Evolutionary conservation across 225 moss, liverwort and hornwort genomes (phyloP).

Genomic region (Rhytidiadelphus loreus): DNA sequence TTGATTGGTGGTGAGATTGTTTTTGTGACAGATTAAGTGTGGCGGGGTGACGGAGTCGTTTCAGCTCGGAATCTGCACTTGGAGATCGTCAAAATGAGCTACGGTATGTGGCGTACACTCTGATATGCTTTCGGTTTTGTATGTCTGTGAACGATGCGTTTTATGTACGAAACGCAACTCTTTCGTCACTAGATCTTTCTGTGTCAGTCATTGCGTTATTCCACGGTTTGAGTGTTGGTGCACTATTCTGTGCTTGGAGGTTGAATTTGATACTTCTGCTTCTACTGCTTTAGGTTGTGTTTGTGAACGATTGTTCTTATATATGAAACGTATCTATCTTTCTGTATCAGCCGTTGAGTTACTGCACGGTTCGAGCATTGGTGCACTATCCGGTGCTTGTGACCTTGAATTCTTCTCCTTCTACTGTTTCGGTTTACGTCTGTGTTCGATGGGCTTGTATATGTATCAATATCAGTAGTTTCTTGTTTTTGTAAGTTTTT

Average conservation of each 20-base stretch:
- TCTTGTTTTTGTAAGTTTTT: neutral
- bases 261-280: neutral
- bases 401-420: neutral
- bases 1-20: neutral
- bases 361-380: neutral
- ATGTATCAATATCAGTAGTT: neutral
- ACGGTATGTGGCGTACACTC: neutral
- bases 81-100: conserved; percentile 5
- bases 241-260: neutral
- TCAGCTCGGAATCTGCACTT: neutral
- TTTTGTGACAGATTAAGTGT: neutral
- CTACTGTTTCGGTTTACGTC: neutral
- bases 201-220: neutral
- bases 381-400: neutral
- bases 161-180: neutral
- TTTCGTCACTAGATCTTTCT: neutral
- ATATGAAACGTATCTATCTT: neutral
- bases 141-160: neutral
- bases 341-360: neutral
- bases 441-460: neutral
- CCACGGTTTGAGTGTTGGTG: neutral
- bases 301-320: neutral
- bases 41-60: neutral
- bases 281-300: neutral
- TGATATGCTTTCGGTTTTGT: neutral